Conservation (phyloP, 352 stramenopile genomes). For the Pythium phragmiticola region DNA sequence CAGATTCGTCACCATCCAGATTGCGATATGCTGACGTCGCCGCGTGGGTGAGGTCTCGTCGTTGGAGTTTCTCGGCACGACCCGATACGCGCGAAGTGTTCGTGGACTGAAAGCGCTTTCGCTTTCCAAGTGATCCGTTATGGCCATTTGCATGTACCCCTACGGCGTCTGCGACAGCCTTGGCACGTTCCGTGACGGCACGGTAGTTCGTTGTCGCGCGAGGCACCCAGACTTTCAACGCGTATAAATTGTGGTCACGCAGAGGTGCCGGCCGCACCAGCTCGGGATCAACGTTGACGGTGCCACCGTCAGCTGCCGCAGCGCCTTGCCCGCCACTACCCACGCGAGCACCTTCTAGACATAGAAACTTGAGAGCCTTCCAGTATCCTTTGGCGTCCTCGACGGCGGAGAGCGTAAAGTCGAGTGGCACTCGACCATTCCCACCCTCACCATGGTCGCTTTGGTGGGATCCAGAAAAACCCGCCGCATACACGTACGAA, state of each 20-base stretch:
- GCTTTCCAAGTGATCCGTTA: slow-evolving; percentile 27
- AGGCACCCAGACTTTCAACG: slow-evolving; percentile 64
- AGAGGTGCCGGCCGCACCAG: slow-evolving; percentile 55
- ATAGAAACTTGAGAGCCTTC: slow-evolving; percentile 71
- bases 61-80: slow-evolving; percentile 21
- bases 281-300: slow-evolving; percentile 52
- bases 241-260: slow-evolving; percentile 67
- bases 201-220: slow-evolving; percentile 48
- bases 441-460: slow-evolving; percentile 54
- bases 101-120: slow-evolving; percentile 42
- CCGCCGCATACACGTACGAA: slow-evolving; percentile 63
- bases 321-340: slow-evolving; percentile 35
- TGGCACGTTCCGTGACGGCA: slow-evolving; percentile 54
- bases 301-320: slow-evolving; percentile 30
- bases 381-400: slow-evolving; percentile 66
- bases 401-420: slow-evolving; percentile 39
- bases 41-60: slow-evolving; percentile 12
- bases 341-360: slow-evolving; percentile 58
- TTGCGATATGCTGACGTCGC: slow-evolving; percentile 18
- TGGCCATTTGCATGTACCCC: slow-evolving; percentile 8
- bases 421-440: slow-evolving; percentile 52
- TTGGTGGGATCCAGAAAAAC: slow-evolving; percentile 52
- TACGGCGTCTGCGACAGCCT: slow-evolving; percentile 42
- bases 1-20: slow-evolving; percentile 12
- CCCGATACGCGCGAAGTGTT: slow-evolving; percentile 15